These are phyloP conservation scores for Pseudocercospora crystallina DNA, from an alignment of 2,329 filamentous ascomycete genomes.

Conservation along the genomic window DNA sequence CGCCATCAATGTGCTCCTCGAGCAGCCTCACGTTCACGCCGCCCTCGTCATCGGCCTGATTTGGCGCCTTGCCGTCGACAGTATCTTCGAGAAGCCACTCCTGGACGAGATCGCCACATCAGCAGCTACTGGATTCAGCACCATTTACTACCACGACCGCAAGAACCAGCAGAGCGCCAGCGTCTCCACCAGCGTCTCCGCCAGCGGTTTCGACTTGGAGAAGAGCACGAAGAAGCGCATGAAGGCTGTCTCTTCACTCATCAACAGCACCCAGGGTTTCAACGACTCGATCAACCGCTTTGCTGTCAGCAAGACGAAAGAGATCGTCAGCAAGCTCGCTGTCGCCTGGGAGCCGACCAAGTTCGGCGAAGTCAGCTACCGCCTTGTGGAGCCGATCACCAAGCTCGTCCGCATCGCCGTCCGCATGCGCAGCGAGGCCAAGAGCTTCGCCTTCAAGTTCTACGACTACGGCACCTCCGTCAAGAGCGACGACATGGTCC, in stretches of 20 bases:
- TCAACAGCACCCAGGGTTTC: slow-evolving; percentile 3
- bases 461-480: slow-evolving; percentile 7
- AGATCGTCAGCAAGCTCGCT: slow-evolving; percentile 6
- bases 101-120: slow-evolving; percentile 6
- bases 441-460: slow-evolving; percentile 10
- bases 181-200: neutral
- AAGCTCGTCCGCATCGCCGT: slow-evolving; percentile 11
- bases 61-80: slow-evolving; percentile 7
- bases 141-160: slow-evolving; percentile 1
- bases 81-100: slow-evolving; percentile 7
- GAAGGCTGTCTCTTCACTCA: neutral
- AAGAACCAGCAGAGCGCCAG: too few relatives aligned
- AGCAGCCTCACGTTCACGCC: slow-evolving; percentile 7
- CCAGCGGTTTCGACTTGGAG: slow-evolving; percentile 4
- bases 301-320: slow-evolving; percentile 1
- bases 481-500: neutral
- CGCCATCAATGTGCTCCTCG: neutral
- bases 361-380: neutral
- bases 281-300: slow-evolving; percentile 3
- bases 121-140: slow-evolving; percentile 3
- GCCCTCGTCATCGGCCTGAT: slow-evolving; percentile 11
- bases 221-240: slow-evolving; percentile 5
- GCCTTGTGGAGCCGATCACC: slow-evolving; percentile 3
- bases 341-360: slow-evolving; percentile 1
- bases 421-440: slow-evolving; percentile 13